Evolutionary conservation across 192 early-diverging fungal genomes (phyloP), one percentile per base, ranked within the genome.

Genomic region (Entomortierella parvispora): DNA sequence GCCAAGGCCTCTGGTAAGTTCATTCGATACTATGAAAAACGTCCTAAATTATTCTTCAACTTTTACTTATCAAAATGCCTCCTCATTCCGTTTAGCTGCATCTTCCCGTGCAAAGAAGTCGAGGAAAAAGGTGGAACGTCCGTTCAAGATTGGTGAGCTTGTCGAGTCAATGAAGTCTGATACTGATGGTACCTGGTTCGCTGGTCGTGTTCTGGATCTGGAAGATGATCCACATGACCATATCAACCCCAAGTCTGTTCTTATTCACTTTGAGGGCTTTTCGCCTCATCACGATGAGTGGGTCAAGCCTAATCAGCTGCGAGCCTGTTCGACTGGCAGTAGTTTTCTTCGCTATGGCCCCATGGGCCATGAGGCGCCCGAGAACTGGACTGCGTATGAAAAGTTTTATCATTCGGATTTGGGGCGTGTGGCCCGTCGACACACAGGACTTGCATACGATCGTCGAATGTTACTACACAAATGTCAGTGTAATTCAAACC

Each of bases 241-340:
- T 20, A 77, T 77, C 52, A 77, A 77, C 53, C 74, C 74, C 31
- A 77, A 77, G 34, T 77, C 74, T 0, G 80, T 83, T 48, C 71
- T 86, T 46, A 70, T 86, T 23, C 85, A 86, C 45, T 86, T 81
- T 68, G 85, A 86, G 62, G 85, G 85, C 0, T 86, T 75, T 33
- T 78, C 85, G 18, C 79, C 80, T 48, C 74, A 81, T 29, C 82
- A 84, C 33, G 85, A 81, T 49, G 80, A 84, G 44, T 86, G 85
- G 85, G 65, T 86, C 23, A 61, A 77, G 14, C 75, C 78, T n/a
- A 59, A 55, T 29, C 64, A 69, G 32, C 54, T 86, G 33, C 80
- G 79, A 17, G 60, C 74, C n/a, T 74, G 70, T n/a, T 80, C 69
- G 4, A 65, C 75, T 12, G 65, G 63, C 47, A 64, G 66, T 29